phyloP scores from a whole-genome alignment of 2,329 filamentous ascomycete genomes.

The Zymoseptoria crescenta region DNA sequence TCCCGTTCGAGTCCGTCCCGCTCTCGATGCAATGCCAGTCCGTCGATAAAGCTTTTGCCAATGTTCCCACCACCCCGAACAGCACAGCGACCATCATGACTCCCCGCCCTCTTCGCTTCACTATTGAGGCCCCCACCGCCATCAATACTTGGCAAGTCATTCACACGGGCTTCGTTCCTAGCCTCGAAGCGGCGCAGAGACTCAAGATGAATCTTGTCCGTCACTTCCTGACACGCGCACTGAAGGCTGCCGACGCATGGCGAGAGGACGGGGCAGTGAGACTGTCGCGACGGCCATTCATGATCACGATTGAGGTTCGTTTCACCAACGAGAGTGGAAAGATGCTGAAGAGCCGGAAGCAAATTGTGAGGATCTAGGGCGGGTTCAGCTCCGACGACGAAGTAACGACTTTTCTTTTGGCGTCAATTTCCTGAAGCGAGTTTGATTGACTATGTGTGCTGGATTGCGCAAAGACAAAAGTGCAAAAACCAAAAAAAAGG shows the following conservation, averaged over 20 bases:
- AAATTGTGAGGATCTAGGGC: neutral
- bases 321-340: neutral
- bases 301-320: neutral
- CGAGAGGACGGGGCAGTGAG: neutral
- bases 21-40: neutral
- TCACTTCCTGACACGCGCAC: neutral
- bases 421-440: neutral
- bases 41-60: neutral
- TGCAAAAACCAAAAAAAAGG: neutral
- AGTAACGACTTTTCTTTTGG: neutral
- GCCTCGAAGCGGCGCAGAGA: neutral
- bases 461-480: neutral
- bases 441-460: too few relatives aligned
- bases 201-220: neutral
- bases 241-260: neutral
- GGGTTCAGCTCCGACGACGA: neutral
- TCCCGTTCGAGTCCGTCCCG: neutral
- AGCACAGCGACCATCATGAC: neutral
- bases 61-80: neutral
- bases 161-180: neutral
- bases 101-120: neutral
- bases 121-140: neutral
- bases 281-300: neutral
- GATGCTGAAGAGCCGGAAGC: neutral
- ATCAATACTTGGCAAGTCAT: neutral